A percentile compares a stretch with the other conserved stretches of the same genome.
Conservation (phyloP, 2,329 filamentous ascomycete species). For the Fusarium euwallaceae region DNA sequence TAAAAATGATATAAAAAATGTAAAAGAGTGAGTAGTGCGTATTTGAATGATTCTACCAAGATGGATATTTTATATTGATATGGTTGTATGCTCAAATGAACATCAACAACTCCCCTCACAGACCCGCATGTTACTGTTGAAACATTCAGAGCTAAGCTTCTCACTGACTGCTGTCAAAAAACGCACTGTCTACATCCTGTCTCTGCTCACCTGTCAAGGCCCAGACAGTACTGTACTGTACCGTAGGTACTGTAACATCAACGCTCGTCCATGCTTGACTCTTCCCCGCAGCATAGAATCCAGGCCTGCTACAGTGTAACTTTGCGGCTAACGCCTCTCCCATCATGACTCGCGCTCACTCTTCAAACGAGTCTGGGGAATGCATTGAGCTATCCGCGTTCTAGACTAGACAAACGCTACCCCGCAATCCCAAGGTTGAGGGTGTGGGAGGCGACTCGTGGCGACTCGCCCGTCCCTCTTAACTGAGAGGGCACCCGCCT, state of each 20-base stretch:
- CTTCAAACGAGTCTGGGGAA: background rate
- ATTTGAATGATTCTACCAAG: background rate
- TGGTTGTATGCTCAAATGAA: background rate
- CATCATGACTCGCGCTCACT: background rate
- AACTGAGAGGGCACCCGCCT: background rate
- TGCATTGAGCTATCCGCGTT: background rate
- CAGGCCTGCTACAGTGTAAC: background rate
- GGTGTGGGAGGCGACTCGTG: conserved; percentile 5
- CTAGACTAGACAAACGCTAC: background rate
- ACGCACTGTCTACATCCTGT: background rate
- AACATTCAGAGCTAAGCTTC: background rate
- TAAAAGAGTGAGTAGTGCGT: too few species aligned
- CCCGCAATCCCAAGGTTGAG: conserved; percentile 1
- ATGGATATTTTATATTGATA: background rate
- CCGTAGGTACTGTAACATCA: background rate
- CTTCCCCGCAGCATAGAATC: background rate
- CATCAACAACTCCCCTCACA: background rate
- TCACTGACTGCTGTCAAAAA: background rate
- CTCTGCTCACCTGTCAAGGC: background rate
- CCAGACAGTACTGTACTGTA: too few species aligned
- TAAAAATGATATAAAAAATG: background rate
- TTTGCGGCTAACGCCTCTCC: background rate
- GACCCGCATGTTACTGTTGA: background rate
- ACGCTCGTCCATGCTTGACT: background rate
- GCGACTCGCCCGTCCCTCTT: conserved; percentile 2